Percentiles rank a stretch among this genome's conserved stretches.
phyloP scores from a whole-genome alignment of 441 rosid genomes.

The Adansonia grandidieri region DNA sequence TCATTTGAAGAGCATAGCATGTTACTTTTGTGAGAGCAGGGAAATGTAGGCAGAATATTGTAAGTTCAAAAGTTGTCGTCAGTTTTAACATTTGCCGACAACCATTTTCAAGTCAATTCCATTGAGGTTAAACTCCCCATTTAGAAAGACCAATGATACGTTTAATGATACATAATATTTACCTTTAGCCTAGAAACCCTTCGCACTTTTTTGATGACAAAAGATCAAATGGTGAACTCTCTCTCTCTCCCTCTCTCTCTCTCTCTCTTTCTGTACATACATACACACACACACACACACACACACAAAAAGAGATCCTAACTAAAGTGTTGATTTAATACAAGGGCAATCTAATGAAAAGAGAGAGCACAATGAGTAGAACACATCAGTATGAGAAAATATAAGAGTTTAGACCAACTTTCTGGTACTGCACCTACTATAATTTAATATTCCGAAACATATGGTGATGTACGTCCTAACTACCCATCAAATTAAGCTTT shows the following conservation, averaged over 20 bases:
- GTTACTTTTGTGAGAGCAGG: neutral
- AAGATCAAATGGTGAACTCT: neutral
- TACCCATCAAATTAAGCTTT: constrained; percentile 8
- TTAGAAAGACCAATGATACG: neutral
- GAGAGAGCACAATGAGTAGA: neutral
- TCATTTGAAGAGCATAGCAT: neutral
- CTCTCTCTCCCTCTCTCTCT: neutral
- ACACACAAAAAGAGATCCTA: neutral
- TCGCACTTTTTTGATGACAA: neutral
- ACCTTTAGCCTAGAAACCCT: neutral
- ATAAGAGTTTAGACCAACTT: neutral
- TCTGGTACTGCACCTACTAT: neutral
- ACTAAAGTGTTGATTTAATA: constrained; percentile 5
- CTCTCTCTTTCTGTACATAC: neutral
- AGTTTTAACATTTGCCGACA: constrained; percentile 19
- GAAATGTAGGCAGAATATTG: neutral
- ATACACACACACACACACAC: neutral
- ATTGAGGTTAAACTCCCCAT: constrained; percentile 14
- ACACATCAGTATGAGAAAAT: neutral
- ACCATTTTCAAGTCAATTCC: neutral
- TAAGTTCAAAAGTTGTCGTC: neutral
- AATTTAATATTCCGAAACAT: neutral
- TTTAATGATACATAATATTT: neutral
- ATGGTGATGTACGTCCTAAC: neutral
- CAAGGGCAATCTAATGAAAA: constrained; percentile 1